These are phyloP conservation scores for Oenanthe sinensis DNA, from an alignment of 129 eudicot species.

Conservation along the genomic window DNA sequence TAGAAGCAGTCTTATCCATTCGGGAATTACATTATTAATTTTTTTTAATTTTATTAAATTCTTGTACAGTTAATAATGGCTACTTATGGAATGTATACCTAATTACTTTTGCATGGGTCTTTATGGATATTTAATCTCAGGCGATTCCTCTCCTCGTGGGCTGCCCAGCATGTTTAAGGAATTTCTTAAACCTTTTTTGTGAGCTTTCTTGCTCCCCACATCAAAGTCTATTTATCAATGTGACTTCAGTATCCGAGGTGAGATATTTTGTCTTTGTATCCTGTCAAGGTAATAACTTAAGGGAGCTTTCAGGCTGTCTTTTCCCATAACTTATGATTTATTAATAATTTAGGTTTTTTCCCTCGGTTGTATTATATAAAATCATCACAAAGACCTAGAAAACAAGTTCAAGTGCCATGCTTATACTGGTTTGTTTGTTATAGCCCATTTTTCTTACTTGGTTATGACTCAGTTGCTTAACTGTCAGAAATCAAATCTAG, in stretches of 20 bases:
- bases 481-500: not conserved
- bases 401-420: not conserved
- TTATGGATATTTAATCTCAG: conserved; percentile 25
- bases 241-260: conserved; percentile 49
- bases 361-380: not conserved
- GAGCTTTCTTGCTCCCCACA: conserved; percentile 65
- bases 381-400: not conserved
- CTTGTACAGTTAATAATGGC: not conserved
- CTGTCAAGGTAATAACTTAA: not conserved
- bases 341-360: not conserved
- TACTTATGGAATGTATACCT: not conserved
- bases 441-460: not conserved
- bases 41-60: not conserved
- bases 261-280: conserved; percentile 2
- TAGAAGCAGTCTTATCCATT: not conserved
- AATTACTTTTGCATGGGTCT: not conserved
- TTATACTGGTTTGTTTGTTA: not conserved
- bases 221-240: conserved; percentile 62
- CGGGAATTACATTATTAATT: not conserved
- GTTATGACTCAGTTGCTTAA: not conserved
- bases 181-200: conserved; percentile 61
- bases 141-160: conserved; percentile 68
- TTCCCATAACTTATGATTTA: not conserved
- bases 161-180: conserved; percentile 74
- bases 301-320: not conserved